A percentile compares a stretch with the other conserved stretches of the same genome.
Evolutionary conservation across 2,329 filamentous ascomycete species (phyloP).

Genomic region (Xylariomycetidae sp.): DNA sequence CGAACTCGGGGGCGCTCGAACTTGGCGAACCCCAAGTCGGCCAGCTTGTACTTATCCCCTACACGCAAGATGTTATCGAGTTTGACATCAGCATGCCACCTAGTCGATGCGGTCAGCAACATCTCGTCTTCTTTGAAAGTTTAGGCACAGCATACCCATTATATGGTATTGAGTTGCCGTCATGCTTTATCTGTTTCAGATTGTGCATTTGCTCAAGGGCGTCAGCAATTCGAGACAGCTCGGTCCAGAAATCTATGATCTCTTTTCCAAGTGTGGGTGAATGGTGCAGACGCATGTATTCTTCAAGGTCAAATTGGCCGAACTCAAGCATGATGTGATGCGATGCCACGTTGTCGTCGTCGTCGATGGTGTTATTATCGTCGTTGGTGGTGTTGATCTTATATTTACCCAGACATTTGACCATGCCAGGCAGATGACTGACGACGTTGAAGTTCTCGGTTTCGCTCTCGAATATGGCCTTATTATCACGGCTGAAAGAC

Average conservation of each 20-base stretch:
- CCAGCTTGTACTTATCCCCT: slow-evolving; percentile 14
- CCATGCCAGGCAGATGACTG: slow-evolving; percentile 4
- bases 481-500: slow-evolving; percentile 4
- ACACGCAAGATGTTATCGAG: slow-evolving; percentile 17
- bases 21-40: slow-evolving; percentile 17
- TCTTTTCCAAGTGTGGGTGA: slow-evolving; percentile 8
- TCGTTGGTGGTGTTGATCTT: slow-evolving; percentile 5
- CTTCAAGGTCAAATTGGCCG: slow-evolving; percentile 11
- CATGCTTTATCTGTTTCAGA: slow-evolving; percentile 5
- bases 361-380: neutral
- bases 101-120: slow-evolving; percentile 1
- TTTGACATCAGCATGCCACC: slow-evolving; percentile 14
- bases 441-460: slow-evolving; percentile 3
- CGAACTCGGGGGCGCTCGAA: slow-evolving; percentile 8
- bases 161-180: slow-evolving; percentile 4
- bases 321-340: slow-evolving; percentile 11
- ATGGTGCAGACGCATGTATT: slow-evolving; percentile 8
- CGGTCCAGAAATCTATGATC: slow-evolving; percentile 9
- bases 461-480: slow-evolving; percentile 9
- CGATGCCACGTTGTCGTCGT: slow-evolving; percentile 2
- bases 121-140: neutral
- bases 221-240: slow-evolving; percentile 9
- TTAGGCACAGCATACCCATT: slow-evolving; percentile 1
- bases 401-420: slow-evolving; percentile 10
- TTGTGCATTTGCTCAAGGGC: slow-evolving; percentile 10